Percentiles rank a stretch among this genome's conserved stretches.
Evolutionary conservation across 2,329 filamentous ascomycete species (phyloP).

Genomic region (Pestalotiopsis sp.): DNA sequence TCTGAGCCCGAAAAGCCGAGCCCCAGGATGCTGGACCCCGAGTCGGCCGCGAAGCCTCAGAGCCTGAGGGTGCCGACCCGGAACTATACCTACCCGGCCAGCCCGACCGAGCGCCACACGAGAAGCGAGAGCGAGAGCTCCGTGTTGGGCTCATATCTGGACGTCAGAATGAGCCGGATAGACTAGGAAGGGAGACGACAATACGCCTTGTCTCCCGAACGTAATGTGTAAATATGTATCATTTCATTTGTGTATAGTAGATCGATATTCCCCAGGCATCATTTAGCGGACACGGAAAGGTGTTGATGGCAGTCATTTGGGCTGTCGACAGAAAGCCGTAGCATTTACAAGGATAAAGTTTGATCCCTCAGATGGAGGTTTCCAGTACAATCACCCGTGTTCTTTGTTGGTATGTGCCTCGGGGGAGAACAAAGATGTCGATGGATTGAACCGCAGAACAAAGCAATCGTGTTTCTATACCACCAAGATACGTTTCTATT

Average conservation of each 20-base stretch:
- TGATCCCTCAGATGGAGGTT: background rate
- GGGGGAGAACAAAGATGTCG: background rate
- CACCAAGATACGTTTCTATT: background rate
- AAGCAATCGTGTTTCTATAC: background rate
- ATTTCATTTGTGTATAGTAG: conserved; percentile 6
- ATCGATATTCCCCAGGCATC: background rate
- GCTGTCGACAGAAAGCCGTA: background rate
- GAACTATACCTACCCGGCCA: conserved; percentile 3
- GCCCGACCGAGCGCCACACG: conserved; percentile 16
- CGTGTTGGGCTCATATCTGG: conserved; percentile 28
- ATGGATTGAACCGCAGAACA: background rate
- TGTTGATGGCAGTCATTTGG: background rate
- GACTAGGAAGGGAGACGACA: conserved; percentile 1
- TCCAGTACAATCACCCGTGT: background rate
- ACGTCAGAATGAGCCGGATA: conserved; percentile 23
- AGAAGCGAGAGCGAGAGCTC: conserved; percentile 28
- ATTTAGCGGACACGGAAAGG: background rate
- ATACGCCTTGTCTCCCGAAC: background rate
- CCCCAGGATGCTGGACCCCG: conserved; percentile 4
- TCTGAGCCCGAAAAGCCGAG: conserved; percentile 12
- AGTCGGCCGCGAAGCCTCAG: background rate
- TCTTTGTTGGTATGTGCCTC: background rate
- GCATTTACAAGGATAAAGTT: background rate
- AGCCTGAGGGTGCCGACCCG: conserved; percentile 7
- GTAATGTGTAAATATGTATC: conserved; percentile 10